Percentiles rank a stretch among this genome's conserved stretches.
Conservation (phyloP, 2,329 filamentous ascomycete species). For the Pseudopithomyces chartarum region DNA sequence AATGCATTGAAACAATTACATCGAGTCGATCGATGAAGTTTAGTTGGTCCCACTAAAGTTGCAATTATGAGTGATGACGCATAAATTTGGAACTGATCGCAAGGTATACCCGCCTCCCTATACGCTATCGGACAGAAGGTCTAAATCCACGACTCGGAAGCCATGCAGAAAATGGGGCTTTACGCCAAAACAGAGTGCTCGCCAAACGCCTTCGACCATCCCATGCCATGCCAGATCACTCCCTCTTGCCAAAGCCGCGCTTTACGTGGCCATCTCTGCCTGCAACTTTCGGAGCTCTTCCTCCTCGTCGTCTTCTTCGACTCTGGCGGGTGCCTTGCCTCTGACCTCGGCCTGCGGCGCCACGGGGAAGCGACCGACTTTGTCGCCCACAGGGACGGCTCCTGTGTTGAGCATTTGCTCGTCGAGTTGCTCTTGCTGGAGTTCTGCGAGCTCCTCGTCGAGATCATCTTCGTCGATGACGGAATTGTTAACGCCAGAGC, state of each 20-base stretch:
- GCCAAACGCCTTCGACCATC: constrained; percentile 5
- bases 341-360: constrained; percentile 68
- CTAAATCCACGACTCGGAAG: not conserved
- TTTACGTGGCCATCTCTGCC: constrained; percentile 93
- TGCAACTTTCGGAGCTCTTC: constrained; percentile 91
- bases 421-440: constrained; percentile 93
- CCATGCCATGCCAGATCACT: constrained; percentile 2
- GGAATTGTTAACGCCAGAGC: constrained; percentile 68
- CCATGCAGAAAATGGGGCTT: not conserved
- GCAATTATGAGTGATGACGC: not conserved
- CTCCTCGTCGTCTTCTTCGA: constrained; percentile 97
- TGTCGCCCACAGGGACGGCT: constrained; percentile 78
- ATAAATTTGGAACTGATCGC: not conserved
- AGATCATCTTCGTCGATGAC: constrained; percentile 84
- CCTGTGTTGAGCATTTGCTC: constrained; percentile 92
- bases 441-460: constrained; percentile 79
- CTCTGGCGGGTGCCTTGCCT: constrained; percentile 61
- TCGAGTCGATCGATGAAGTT: too few species aligned
- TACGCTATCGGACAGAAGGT: constrained; percentile 1
- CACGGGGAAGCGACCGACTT: constrained; percentile 75
- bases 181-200: not conserved
- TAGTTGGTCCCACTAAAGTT: not conserved
- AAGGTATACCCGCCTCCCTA: constrained; percentile 10
- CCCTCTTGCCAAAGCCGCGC: not conserved
- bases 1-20: not conserved